Evolutionary conservation across 1,284 basidiomycete genomes (phyloP), one percentile per base, ranked within the genome.

Genomic region (Takashimella koratensis): DNA sequence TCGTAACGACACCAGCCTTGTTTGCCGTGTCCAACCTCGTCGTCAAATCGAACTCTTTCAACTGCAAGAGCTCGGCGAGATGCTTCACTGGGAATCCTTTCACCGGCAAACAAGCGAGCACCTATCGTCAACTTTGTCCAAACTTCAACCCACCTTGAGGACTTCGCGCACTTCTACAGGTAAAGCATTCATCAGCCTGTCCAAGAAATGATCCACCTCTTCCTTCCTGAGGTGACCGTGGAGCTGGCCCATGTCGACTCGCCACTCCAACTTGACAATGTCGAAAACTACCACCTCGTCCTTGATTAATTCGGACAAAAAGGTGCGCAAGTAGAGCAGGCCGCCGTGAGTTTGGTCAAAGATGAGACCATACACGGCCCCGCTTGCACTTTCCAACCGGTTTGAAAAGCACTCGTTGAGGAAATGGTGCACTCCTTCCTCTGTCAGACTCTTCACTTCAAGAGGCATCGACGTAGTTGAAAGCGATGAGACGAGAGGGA

Each of bases 71-170:
- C 8, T 8, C 30, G 30, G 30, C 30, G 16, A 36, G 30, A 36
- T 36, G 30, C 16, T 36, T 36, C 8, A 36, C 16, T 8, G 30
- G 16, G 30, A 67, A 62, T 0, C 70, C 67, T 21, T 51, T 47
- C 8, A 61, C 57, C 0, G 72, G 70, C 2, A 74, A 58, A 44
- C 59, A 65, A 0, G 68, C 56, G 3, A 74, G 49, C 12, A 63
- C 43, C 61, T 67, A 43, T n/a, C n/a, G n/a, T n/a, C n/a, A n/a
- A 36, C 10, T 36, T 36, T 36, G 30, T 36, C 30, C 30, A 36
- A 8, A 22, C 12, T n/a, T 3, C 8, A 5, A 55, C 62, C 46
- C 26, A 68, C 68, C 42, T 43, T 59, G 3, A 70, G 51, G 6
- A 71, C 23, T 6, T 58, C 43, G 39, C 62, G 60, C 0, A 58